phyloP scores from a whole-genome alignment of 352 stramenopile genomes.

The Globisporangium echinulatum region DNA sequence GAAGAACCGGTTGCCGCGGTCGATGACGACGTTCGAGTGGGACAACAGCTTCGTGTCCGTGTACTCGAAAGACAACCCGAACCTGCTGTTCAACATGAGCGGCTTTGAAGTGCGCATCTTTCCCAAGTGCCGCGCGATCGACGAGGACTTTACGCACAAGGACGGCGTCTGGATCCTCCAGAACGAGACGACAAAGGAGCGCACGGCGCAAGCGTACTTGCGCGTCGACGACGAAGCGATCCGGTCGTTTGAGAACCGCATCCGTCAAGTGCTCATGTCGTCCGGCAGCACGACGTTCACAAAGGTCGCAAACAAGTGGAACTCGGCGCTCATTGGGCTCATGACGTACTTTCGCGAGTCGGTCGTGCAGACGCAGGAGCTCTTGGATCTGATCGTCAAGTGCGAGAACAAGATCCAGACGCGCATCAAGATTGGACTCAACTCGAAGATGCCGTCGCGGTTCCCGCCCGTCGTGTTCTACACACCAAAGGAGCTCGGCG shows the following conservation, averaged over 20 bases:
- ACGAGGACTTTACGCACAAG: conserved; percentile 93
- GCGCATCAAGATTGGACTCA: conserved; percentile 99
- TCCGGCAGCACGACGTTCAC: conserved; percentile 99
- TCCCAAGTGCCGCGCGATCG: conserved; percentile 87
- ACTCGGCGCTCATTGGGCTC: conserved; percentile 91
- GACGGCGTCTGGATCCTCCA: conserved; percentile 99
- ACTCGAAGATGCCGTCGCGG: conserved; percentile 99
- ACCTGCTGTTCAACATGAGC: conserved; percentile 99
- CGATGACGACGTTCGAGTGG: conserved; percentile 99
- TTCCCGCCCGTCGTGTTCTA: conserved; percentile 99
- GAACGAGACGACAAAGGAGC: conserved; percentile 99
- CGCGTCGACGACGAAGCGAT: conserved; percentile 94
- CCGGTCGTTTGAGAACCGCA: conserved; percentile 98
- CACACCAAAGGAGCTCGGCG: conserved; percentile 98
- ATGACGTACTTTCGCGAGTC: conserved; percentile 99
- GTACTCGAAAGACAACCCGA: conserved; percentile 99
- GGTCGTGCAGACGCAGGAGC: conserved; percentile 98
- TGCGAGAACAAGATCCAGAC: conserved; percentile 99
- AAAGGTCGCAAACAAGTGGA: conserved; percentile 99
- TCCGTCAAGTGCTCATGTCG: conserved; percentile 99
- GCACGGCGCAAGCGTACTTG: conserved; percentile 97
- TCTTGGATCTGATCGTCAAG: conserved; percentile 99
- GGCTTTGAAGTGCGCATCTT: conserved; percentile 98
- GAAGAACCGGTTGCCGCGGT: conserved; percentile 98
- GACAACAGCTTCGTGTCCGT: conserved; percentile 99